Evolutionary conservation across 768 basidiomycete genomes (phyloP).

Genomic region (Leccinellum rugosiceps): DNA sequence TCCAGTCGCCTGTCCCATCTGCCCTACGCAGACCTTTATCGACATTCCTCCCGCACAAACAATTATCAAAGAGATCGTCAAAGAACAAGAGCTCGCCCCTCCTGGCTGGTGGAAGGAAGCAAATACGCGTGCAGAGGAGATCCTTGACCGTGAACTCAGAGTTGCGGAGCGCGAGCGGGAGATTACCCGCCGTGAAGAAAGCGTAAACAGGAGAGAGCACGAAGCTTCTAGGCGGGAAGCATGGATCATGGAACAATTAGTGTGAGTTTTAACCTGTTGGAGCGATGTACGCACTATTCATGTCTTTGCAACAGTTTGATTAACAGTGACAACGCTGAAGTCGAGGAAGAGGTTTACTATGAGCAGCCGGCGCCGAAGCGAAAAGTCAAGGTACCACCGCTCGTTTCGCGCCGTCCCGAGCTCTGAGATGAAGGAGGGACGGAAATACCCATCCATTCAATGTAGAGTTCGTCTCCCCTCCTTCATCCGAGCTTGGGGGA

Average conservation of each 20-base stretch:
- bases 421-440: constrained; percentile 91
- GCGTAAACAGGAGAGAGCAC: constrained; percentile 80
- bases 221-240: constrained; percentile 83
- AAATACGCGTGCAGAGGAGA: constrained; percentile 72
- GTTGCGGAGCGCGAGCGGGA: constrained; percentile 84
- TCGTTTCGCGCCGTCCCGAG: constrained; percentile 81
- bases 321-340: constrained; percentile 62
- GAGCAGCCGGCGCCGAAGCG: constrained; percentile 65
- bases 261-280: constrained; percentile 46
- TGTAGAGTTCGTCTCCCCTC: constrained; percentile 79
- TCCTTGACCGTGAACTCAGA: constrained; percentile 81
- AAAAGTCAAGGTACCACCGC: constrained; percentile 89
- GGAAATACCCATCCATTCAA: constrained; percentile 30
- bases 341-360: constrained; percentile 82
- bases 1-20: constrained; percentile 54
- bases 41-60: constrained; percentile 69
- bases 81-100: constrained; percentile 74
- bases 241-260: constrained; percentile 93
- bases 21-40: constrained; percentile 49
- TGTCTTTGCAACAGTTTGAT: constrained; percentile 46
- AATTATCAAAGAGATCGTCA: constrained; percentile 84
- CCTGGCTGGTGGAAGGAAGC: constrained; percentile 75
- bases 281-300: constrained; percentile 1
- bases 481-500: constrained; percentile 93
- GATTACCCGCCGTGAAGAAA: constrained; percentile 82